Evolutionary conservation across 1,139 yeast species (phyloP), one percentile per base, ranked within the genome.

Genomic region (Blastobotrys petasosporus): DNA sequence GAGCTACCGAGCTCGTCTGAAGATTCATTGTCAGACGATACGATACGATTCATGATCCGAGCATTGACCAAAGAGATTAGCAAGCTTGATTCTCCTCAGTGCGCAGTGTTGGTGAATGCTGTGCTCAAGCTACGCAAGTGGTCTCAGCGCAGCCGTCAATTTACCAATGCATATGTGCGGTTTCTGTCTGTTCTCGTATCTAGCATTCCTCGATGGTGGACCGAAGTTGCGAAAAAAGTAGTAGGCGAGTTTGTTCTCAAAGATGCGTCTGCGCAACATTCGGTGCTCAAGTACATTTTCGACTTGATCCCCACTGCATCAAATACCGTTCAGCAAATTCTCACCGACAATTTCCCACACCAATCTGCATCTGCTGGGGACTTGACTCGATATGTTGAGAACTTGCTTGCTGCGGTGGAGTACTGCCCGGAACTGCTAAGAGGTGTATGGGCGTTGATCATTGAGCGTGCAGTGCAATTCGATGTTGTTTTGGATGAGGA

Each of bases 401-500:
- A 90, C 60, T 62, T 86, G 42, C 67, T 90, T 45, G 61, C 63
- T 32, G 64, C 85, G 34, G 68, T 80, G 28, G 70, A 72, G 9
- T 90, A 90, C 62, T 85, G 92, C 54, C 79, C 80, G 4, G 96
- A 87, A 56, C 69, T 87, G 52, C 59, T 58, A 41, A 76, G 77
- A 54, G 78, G 79, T 46, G 74, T 85, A 6, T 90, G 97, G 97
- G 82, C 83, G 28, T 66, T 86, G 48, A 73, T 90, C 17, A 70
- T 87, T 38, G 96, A 90, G 63, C 77, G 80, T 53, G 75, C 86
- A 46, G 87, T 92, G 51, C 85, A 87, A 55, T 71, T 92, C 39
- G 98, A 92, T 65, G 96, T 90, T n/a, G 97, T 88, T 64, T 71
- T 90, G 50, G 96, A 87, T 60, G 88, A 86, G 58, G 94, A 85